phyloP scores from a whole-genome alignment of 345 rosid species.

The Luvunga scandens region DNA sequence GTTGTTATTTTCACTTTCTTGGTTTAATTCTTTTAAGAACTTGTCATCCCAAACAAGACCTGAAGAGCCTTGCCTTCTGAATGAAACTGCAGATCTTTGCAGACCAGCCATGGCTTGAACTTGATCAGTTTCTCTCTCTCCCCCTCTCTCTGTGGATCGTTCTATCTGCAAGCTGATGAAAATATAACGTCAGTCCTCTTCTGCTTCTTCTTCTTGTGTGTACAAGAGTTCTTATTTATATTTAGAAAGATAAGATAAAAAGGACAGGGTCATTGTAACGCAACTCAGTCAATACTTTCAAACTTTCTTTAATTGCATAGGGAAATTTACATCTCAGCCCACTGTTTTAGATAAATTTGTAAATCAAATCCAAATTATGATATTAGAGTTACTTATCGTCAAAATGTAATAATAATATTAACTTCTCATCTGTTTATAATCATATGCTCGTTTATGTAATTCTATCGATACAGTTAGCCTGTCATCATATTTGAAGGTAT shows the following conservation, averaged over 20 bases:
- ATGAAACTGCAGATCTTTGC: constrained; percentile 86
- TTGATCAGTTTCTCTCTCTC: neutral
- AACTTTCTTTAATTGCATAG: too few relatives aligned
- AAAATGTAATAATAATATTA: too few relatives aligned
- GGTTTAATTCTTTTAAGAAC: constrained; percentile 54
- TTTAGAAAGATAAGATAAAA: too few relatives aligned
- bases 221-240: neutral
- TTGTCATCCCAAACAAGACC: constrained; percentile 88
- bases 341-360: too few relatives aligned
- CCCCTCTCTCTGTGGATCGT: neutral
- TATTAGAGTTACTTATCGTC: too few relatives aligned
- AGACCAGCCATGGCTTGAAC: constrained; percentile 65
- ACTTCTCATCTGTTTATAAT: too few relatives aligned
- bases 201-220: neutral
- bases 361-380: too few relatives aligned
- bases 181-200: neutral
- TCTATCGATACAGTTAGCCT: too few relatives aligned
- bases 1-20: constrained; percentile 15
- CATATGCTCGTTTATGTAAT: too few relatives aligned
- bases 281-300: constrained; percentile 24
- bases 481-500: too few relatives aligned
- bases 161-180: neutral
- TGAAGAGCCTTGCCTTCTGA: constrained; percentile 91
- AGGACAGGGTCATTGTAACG: neutral
- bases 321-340: too few relatives aligned